These are phyloP conservation scores for Musa acuminata DNA, from an alignment of 176 grass and related monocot genomes.

Conservation along the genomic window DNA sequence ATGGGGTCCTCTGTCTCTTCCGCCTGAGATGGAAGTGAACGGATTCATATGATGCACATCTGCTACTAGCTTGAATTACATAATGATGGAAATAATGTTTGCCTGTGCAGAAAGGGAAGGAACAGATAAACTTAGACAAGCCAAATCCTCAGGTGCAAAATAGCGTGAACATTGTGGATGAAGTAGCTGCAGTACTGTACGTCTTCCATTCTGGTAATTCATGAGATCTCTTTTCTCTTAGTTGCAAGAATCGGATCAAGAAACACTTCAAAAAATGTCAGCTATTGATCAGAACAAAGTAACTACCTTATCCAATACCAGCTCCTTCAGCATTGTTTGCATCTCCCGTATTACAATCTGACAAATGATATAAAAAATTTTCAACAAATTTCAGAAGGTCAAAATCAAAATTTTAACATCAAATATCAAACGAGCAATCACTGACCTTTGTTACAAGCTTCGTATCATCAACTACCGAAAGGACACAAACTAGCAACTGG, in stretches of 20 bases:
- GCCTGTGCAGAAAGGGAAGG: constrained; percentile 67
- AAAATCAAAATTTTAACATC: neutral
- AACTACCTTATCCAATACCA: constrained; percentile 80
- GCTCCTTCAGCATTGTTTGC: constrained; percentile 45
- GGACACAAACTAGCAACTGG: constrained; percentile 61
- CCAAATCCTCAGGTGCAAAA: constrained; percentile 55
- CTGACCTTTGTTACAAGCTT: constrained; percentile 82
- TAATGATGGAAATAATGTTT: constrained; percentile 18
- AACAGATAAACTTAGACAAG: constrained; percentile 57
- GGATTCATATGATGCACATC: constrained; percentile 11
- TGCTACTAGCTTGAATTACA: neutral
- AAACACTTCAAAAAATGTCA: neutral
- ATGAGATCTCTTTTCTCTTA: constrained; percentile 8
- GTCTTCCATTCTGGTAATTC: constrained; percentile 70
- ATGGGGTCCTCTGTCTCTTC: neutral
- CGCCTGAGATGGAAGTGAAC: constrained; percentile 31
- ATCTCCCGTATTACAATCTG: constrained; percentile 70
- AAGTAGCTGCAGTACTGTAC: constrained; percentile 64
- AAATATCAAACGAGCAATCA: neutral
- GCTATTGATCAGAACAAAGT: constrained; percentile 2
- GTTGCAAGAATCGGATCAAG: neutral
- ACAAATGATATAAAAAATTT: constrained; percentile 12
- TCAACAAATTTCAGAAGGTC: neutral
- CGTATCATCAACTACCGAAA: constrained; percentile 89
- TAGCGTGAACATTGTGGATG: constrained; percentile 69